Conservation (phyloP, 2,329 filamentous ascomycete species). For the Didymella sp. region DNA sequence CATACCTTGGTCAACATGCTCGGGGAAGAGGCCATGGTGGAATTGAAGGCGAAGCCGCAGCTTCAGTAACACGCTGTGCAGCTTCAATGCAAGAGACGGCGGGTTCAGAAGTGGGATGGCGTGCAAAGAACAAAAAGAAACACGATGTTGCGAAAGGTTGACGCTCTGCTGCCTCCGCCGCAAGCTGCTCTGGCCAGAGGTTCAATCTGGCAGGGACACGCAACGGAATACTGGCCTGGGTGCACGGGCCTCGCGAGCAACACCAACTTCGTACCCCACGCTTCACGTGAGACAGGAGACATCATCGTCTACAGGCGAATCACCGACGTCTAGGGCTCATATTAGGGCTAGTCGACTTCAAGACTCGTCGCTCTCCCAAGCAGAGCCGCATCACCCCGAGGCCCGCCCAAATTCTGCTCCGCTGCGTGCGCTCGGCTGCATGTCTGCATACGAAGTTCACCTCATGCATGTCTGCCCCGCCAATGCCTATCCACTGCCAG, state of each 20-base stretch:
- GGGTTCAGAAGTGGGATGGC: conserved; percentile 14
- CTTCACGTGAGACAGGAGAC: conserved; percentile 20
- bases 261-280: conserved; percentile 3
- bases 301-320: conserved; percentile 4
- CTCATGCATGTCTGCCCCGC: conserved; percentile 40
- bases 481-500: conserved; percentile 42
- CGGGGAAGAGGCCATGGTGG: conserved; percentile 57
- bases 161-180: conserved; percentile 38
- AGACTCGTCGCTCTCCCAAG: conserved; percentile 9
- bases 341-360: conserved; percentile 11
- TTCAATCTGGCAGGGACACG: conserved; percentile 41
- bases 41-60: conserved; percentile 54
- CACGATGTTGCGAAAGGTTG: conserved; percentile 28
- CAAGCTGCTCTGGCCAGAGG: conserved; percentile 44
- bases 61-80: conserved; percentile 43
- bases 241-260: not conserved
- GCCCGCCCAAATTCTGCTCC: conserved; percentile 30
- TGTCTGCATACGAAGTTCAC: conserved; percentile 21
- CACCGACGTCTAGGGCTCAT: conserved; percentile 6
- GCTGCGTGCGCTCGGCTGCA: conserved; percentile 33
- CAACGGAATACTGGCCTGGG: conserved; percentile 27
- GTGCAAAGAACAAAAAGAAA: conserved; percentile 24
- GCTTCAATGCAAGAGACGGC: conserved; percentile 40
- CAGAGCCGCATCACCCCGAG: conserved; percentile 37
- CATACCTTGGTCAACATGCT: conserved; percentile 62